Evolutionary conservation across 768 basidiomycete genomes (phyloP), one percentile per base, ranked within the genome.

Genomic region (Leccinum arenicola): DNA sequence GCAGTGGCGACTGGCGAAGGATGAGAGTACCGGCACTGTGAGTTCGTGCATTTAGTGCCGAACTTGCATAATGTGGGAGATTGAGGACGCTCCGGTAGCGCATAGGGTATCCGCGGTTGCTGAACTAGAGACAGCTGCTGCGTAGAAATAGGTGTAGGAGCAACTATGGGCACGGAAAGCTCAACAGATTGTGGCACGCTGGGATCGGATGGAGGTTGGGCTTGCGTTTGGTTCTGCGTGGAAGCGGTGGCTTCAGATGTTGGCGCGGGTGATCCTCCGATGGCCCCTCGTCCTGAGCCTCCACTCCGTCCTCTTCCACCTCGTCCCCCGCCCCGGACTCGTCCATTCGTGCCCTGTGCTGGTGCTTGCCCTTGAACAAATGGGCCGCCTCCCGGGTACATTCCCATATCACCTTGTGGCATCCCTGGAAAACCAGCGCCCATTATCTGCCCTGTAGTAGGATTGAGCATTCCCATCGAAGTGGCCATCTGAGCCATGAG

Each of bases 1-100:
- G 89, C 81, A 17, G 96, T 97, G 6, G 97, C 95, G 3, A 95
- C 93, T n/a, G 97, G 97, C 9, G 91, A 94, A 5, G 97, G 95
- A 73, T 99, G 97, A 9, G 93, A 93, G 73, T 86, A 98, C 17
- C 89, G 82, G 73, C 97, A 99, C 50, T 87, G 80, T 0, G 89
- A 80, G 72, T 98, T 96, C 52, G 88, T 89, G 75, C 97, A 99
- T 64, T 95, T 96, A 23, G 88, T 80, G 11, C 83, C 86, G 64
- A 91, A 98, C 76, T 97, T 97, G 85, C 97, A 99, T 21, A 99
- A 80, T 1, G 90, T 92, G 0, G 92, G 92, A 1, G 92, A 92
- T 65, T 89, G 88, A 1, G 91, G 92, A 33, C 92, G 82, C 60
- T 89, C 86, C n/a, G 89, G 89, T 17, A 85, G 68, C 4, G 78